Percentiles rank a stretch among this genome's conserved stretches.
phyloP scores from a whole-genome alignment of 2,329 filamentous ascomycete species.

The Diaporthe destruens region DNA sequence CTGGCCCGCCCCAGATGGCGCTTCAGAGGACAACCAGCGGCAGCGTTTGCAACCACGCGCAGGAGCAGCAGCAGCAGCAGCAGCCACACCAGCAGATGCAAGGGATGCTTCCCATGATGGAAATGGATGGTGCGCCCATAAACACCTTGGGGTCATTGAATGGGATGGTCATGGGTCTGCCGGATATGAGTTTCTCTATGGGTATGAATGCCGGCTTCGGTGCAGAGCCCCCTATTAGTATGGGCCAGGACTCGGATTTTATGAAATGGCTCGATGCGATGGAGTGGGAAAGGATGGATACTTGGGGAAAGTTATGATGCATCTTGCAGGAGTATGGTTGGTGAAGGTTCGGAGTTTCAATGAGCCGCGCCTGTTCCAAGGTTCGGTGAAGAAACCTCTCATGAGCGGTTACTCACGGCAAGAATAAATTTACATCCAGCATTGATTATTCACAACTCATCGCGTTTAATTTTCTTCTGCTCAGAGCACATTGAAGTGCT shows the following conservation, averaged over 20 bases:
- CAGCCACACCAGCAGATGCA: constrained; percentile 37
- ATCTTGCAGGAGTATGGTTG: neutral
- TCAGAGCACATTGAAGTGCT: constrained; percentile 11
- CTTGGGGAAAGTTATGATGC: constrained; percentile 35
- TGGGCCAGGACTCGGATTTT: constrained; percentile 51
- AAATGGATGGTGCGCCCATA: constrained; percentile 34
- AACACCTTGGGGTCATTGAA: constrained; percentile 32
- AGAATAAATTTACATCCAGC: neutral
- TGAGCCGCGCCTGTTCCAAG: neutral
- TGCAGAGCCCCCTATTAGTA: constrained; percentile 47
- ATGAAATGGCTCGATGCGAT: constrained; percentile 52
- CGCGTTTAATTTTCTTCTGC: neutral
- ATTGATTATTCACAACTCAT: neutral
- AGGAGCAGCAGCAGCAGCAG: constrained; percentile 3
- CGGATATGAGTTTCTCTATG: constrained; percentile 44
- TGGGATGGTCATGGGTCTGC: constrained; percentile 43
- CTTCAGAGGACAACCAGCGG: constrained; percentile 40
- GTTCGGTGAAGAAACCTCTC: no score
- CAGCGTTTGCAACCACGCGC: constrained; percentile 28
- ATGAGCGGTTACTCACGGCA: no score
- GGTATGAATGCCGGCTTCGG: constrained; percentile 47
- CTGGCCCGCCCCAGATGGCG: constrained; percentile 39
- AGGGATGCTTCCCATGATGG: constrained; percentile 41
- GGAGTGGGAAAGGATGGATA: constrained; percentile 49
- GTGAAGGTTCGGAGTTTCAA: neutral